A percentile compares a stretch with the other conserved stretches of the same genome.
Evolutionary conservation across 2,329 filamentous ascomycete species (phyloP).

Genomic region (Celoporthe dispersa): DNA sequence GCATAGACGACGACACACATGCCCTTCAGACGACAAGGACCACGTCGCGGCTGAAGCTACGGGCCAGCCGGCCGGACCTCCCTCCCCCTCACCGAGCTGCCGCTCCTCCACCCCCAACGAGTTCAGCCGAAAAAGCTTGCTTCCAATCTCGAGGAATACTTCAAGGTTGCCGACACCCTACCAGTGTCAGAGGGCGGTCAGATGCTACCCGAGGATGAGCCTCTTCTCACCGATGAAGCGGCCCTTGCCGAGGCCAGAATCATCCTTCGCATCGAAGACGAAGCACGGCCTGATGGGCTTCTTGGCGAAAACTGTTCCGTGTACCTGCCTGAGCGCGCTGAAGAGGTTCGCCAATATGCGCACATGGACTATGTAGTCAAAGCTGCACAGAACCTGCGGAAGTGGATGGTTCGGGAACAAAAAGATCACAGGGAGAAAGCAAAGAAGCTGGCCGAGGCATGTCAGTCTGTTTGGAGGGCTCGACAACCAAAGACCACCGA

Average conservation of each 20-base stretch:
- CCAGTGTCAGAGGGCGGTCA: conserved; percentile 64
- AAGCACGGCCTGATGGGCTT: conserved; percentile 74
- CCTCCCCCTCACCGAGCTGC: conserved; percentile 51
- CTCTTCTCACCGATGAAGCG: conserved; percentile 62
- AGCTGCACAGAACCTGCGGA: conserved; percentile 80
- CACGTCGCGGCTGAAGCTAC: conserved; percentile 20
- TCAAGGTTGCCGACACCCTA: conserved; percentile 53
- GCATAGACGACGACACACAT: conserved; percentile 35
- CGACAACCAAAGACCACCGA: conserved; percentile 77
- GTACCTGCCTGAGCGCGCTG: conserved; percentile 72
- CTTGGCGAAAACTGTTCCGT: conserved; percentile 73
- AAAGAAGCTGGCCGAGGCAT: conserved; percentile 78
- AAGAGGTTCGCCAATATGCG: conserved; percentile 83
- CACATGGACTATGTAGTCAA: conserved; percentile 83
- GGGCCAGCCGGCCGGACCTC: conserved; percentile 32
- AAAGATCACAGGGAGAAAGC: conserved; percentile 76
- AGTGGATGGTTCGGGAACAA: conserved; percentile 79
- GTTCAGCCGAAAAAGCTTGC: conserved; percentile 59
- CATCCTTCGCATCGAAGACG: conserved; percentile 73
- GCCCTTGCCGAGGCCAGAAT: conserved; percentile 70
- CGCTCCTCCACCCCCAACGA: conserved; percentile 63
- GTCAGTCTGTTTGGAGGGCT: conserved; percentile 74
- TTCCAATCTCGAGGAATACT: conserved; percentile 61
- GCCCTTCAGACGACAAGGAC: conserved; percentile 25
- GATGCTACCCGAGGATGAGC: conserved; percentile 58